phyloP scores from a whole-genome alignment of 108 stramenopile genomes.

The Conticribra weissflogii region DNA sequence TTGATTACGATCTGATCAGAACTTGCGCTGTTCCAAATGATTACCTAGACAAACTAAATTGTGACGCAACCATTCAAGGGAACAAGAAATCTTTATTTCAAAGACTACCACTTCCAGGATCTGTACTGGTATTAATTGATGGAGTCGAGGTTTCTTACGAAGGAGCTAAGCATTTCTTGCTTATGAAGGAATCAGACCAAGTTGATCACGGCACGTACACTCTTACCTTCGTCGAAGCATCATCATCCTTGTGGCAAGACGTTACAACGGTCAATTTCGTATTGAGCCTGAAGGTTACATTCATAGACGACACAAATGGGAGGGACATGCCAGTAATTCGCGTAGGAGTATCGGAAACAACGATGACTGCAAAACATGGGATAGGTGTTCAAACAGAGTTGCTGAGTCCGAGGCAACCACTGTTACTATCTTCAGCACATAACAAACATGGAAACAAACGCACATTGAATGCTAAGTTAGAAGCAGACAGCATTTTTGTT shows the following conservation, averaged over 20 bases:
- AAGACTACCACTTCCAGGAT: conserved; percentile 36
- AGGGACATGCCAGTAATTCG: conserved; percentile 73
- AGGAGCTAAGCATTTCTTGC: conserved; percentile 17
- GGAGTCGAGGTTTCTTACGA: conserved; percentile 45
- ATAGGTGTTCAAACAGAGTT: conserved; percentile 46
- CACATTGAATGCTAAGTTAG: conserved; percentile 4
- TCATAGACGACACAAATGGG: conserved; percentile 70
- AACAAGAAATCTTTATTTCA: background rate
- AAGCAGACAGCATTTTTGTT: conserved; percentile 25
- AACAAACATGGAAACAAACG: background rate
- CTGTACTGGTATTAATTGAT: conserved; percentile 49
- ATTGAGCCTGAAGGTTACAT: conserved; percentile 52
- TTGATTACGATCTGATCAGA: conserved; percentile 3
- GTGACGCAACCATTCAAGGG: background rate
- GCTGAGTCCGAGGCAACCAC: conserved; percentile 35
- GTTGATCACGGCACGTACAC: conserved; percentile 7
- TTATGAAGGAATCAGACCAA: background rate
- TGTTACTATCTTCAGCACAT: conserved; percentile 14
- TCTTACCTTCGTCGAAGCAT: conserved; percentile 60
- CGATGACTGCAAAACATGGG: conserved; percentile 50
- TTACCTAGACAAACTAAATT: no score
- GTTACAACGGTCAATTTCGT: conserved; percentile 46
- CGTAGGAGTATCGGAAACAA: conserved; percentile 32
- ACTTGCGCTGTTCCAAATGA: background rate
- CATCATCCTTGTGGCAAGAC: conserved; percentile 42